These are phyloP conservation scores for Rosa hybrid DNA, from an alignment of 331 rosid genomes.

Conservation along the genomic window DNA sequence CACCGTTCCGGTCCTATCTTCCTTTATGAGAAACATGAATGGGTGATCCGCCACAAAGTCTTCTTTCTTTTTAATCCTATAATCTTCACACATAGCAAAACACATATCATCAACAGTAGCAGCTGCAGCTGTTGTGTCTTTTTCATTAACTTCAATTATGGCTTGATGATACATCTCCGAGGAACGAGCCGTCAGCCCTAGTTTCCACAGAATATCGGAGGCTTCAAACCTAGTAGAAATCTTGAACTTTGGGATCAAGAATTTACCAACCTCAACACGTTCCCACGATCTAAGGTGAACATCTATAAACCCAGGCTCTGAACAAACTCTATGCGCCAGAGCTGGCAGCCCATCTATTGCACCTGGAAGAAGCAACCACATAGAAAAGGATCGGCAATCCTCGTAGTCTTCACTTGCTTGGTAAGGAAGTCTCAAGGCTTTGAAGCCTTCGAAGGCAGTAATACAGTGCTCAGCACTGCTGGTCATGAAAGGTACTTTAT, in stretches of 20 bases:
- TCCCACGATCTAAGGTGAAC: neutral
- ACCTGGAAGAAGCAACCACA: neutral
- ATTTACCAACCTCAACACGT: neutral
- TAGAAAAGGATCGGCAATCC: neutral
- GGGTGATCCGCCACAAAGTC: constrained; percentile 8
- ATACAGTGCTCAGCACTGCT: neutral
- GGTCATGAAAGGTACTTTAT: neutral
- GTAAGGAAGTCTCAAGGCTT: neutral
- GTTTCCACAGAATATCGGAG: neutral
- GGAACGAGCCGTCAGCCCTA: neutral
- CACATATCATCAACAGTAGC: neutral
- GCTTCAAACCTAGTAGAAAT: neutral
- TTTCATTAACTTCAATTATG: neutral
- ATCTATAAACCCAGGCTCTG: neutral
- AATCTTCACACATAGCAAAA: neutral
- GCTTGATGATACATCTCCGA: neutral
- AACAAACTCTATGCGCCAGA: constrained; percentile 2
- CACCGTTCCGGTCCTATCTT: neutral
- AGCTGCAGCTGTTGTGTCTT: neutral
- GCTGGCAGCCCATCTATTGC: neutral
- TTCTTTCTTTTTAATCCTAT: neutral
- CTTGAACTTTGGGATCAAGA: neutral
- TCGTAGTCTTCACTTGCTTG: neutral
- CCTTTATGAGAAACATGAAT: neutral
- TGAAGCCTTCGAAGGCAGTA: neutral